These are phyloP conservation scores for Ascochyta pisi DNA, from an alignment of 2,329 filamentous ascomycete genomes.

Conservation along the genomic window DNA sequence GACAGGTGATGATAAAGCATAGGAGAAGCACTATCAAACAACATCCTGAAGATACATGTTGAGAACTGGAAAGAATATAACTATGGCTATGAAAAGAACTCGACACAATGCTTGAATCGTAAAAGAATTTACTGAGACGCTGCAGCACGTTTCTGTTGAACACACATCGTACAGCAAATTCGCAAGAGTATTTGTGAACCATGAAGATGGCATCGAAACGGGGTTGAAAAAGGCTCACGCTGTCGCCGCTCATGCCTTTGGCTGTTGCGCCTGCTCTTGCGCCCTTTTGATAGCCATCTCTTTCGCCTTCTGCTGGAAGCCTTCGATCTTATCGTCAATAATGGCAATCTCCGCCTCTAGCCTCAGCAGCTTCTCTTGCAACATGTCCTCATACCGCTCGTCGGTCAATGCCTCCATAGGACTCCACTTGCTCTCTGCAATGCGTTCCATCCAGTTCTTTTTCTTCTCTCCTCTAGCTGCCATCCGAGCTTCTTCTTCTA, in stretches of 20 bases:
- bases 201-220: too few relatives aligned
- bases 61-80: not conserved
- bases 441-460: slow-evolving; percentile 56
- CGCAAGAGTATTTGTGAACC: not conserved
- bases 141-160: not conserved
- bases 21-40: not conserved
- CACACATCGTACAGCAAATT: not conserved
- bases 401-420: slow-evolving; percentile 75
- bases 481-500: slow-evolving; percentile 42
- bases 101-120: not conserved
- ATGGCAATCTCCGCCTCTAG: slow-evolving; percentile 80
- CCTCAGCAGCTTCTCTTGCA: slow-evolving; percentile 73
- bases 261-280: slow-evolving; percentile 8
- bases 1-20: too few relatives aligned
- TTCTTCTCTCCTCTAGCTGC: slow-evolving; percentile 30
- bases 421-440: slow-evolving; percentile 71
- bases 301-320: slow-evolving; percentile 46
- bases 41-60: not conserved
- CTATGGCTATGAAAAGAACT: not conserved
- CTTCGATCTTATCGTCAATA: slow-evolving; percentile 75
- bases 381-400: slow-evolving; percentile 73
- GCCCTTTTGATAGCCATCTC: slow-evolving; percentile 26
- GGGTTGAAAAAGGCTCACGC: not conserved
- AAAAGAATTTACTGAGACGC: not conserved
- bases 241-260: slow-evolving; percentile 10